Conservation (phyloP, 352 stramenopile species). For the Globisporangium okanoganense region DNA sequence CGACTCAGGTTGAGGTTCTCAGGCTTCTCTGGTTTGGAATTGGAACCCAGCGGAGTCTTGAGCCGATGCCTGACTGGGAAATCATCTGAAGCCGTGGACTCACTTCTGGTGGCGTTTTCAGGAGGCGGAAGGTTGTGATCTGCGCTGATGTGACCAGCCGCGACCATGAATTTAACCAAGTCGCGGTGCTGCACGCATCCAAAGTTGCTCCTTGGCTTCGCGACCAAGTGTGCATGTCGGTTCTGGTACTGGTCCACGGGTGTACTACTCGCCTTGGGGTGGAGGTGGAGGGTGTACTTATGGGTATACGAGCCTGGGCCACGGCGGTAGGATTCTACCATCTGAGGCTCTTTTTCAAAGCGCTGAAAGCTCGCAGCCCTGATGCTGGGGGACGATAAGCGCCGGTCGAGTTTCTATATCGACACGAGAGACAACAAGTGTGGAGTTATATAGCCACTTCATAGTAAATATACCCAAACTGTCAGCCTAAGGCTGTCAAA, state of each 20-base stretch:
- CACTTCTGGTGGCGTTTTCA: slow-evolving; percentile 6
- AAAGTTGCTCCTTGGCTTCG: slow-evolving; percentile 22
- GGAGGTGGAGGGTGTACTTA: not conserved
- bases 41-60: not conserved
- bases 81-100: slow-evolving; percentile 27
- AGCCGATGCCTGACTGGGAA: slow-evolving; percentile 35
- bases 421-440: not conserved
- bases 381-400: slow-evolving; percentile 27
- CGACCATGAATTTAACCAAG: slow-evolving; percentile 42
- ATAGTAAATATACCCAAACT: not conserved
- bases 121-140: slow-evolving; percentile 22
- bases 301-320: slow-evolving; percentile 26
- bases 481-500: not conserved
- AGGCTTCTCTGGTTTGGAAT: not conserved
- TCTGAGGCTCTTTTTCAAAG: slow-evolving; percentile 19
- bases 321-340: slow-evolving; percentile 32
- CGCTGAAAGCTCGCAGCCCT: slow-evolving; percentile 29
- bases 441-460: not conserved
- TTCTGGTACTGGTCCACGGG: slow-evolving; percentile 9
- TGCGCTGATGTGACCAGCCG: slow-evolving; percentile 37
- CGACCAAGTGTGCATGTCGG: slow-evolving; percentile 4
- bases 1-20: slow-evolving; percentile 1
- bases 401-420: slow-evolving; percentile 28
- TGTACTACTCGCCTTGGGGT: not conserved
- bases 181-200: slow-evolving; percentile 34